Evolutionary conservation across 495 filamentous ascomycete genomes (phyloP), one percentile per base, ranked within the genome.

Genomic region (Aspergillus egyptiacus): DNA sequence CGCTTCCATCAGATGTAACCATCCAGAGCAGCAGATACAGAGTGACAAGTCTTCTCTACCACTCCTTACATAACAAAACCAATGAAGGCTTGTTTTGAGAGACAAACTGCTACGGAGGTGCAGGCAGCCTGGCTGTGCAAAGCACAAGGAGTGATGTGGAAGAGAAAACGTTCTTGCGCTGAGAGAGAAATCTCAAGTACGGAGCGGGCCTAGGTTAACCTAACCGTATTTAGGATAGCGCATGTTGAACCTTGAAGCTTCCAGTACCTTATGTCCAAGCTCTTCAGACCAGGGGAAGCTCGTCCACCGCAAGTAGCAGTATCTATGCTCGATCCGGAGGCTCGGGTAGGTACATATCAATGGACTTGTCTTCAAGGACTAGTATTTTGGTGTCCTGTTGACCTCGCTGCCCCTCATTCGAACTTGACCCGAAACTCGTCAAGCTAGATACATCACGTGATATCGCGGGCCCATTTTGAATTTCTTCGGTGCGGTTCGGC

Each of bases 11-110:
- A 90, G 64, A 72, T 77, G 67, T 75, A 59, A 54, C 63, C 71
- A 77, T 82, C 87, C 77, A 88, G 82, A 87, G 88, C 83, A 90
- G 89, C 79, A 95, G 89, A 95, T 95, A 95, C 88, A 84, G 86
- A 85, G 82, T 79, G 85, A 81, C 60, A 60, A 59, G 57, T 84
- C 70, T 56, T 67, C 38, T 91, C 85, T 91, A 59, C 79, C 86
- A 82, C 76, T 79, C 74, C 76, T 72, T 59, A 54, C 46, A 60
- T 33, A 58, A 65, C 72, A 72, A 56, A 66, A 55, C 80, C 87
- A 91, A 70, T 89, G 86, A 91, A 91, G 84, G 80, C 67, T 56
- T 54, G 59, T 68, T 66, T 57, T 53, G 64, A 66, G 50, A 61
- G 64, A 60, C 67, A 60, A 58, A 61, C 58, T 65, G 66, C 69